phyloP scores from a whole-genome alignment of 257 asterid species.

The Solanum neorickii region DNA sequence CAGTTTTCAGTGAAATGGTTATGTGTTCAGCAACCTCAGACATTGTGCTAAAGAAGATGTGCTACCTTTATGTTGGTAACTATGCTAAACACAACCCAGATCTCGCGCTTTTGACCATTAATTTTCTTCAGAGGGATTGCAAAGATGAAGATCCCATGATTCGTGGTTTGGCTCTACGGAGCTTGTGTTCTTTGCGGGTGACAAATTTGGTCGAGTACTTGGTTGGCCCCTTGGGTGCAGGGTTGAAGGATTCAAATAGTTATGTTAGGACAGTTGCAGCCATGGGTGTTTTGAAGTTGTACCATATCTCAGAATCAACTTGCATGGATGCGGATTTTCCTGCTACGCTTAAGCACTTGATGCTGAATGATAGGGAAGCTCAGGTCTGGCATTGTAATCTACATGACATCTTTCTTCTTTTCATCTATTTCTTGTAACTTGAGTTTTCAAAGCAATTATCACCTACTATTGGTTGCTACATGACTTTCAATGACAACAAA shows the following conservation, averaged over 20 bases:
- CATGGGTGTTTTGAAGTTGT: constrained; percentile 82
- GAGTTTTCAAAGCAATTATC: neutral
- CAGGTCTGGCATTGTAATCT: constrained; percentile 38
- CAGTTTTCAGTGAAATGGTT: constrained; percentile 97
- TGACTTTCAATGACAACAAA: neutral
- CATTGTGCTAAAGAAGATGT: constrained; percentile 95
- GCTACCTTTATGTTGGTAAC: constrained; percentile 90
- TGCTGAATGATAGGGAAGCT: constrained; percentile 91
- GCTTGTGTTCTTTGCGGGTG: constrained; percentile 94
- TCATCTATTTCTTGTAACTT: neutral
- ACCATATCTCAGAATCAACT: constrained; percentile 75
- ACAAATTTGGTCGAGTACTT: constrained; percentile 93
- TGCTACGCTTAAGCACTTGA: constrained; percentile 64
- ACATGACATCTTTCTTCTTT: neutral
- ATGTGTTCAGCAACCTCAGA: constrained; percentile 99
- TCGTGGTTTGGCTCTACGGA: constrained; percentile 95
- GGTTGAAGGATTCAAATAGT: constrained; percentile 83
- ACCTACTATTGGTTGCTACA: neutral
- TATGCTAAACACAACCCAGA: constrained; percentile 95
- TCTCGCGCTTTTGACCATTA: constrained; percentile 88
- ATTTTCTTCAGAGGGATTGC: constrained; percentile 95
- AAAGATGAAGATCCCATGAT: constrained; percentile 99
- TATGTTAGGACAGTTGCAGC: constrained; percentile 89
- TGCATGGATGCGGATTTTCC: constrained; percentile 97
- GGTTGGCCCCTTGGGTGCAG: constrained; percentile 85